These are phyloP conservation scores for Phlyctochytrium arcticum DNA, from an alignment of 192 early-diverging fungal species.

Conservation along the genomic window DNA sequence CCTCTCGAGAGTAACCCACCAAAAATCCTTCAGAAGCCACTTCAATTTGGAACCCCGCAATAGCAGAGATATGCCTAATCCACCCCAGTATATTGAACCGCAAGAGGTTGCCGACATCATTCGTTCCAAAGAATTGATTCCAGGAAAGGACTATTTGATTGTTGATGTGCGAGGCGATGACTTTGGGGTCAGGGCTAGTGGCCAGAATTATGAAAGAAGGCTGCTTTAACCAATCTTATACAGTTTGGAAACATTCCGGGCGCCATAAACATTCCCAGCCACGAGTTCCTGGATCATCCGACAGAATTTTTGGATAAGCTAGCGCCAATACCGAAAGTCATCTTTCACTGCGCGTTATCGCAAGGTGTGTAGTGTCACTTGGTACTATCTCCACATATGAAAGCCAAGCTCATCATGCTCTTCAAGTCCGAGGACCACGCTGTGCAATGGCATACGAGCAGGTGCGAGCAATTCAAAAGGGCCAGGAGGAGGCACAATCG, in stretches of 20 bases:
- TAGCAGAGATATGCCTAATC: neutral
- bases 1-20: too few species aligned
- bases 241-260: constrained; percentile 78
- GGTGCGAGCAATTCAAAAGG: neutral
- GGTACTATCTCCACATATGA: neutral
- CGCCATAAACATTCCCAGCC: constrained; percentile 69
- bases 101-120: constrained; percentile 50
- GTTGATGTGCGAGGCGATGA: constrained; percentile 41
- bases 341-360: constrained; percentile 87
- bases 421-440: constrained; percentile 38
- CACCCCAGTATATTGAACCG: constrained; percentile 34
- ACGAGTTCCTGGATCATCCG: constrained; percentile 50
- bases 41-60: too few species aligned
- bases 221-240: constrained; percentile 7
- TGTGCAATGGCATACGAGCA: constrained; percentile 27
- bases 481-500: neutral
- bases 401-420: neutral
- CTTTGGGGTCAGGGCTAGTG: constrained; percentile 4
- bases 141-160: constrained; percentile 68
- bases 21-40: too few species aligned
- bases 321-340: constrained; percentile 52
- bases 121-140: constrained; percentile 47
- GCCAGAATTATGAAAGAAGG: neutral
- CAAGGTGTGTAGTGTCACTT: constrained; percentile 38
- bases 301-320: constrained; percentile 6